A percentile compares a stretch with the other conserved stretches of the same genome.
These are phyloP conservation scores for Lecanicillium sp. DNA, from an alignment of 2,329 filamentous ascomycete genomes.

Conservation along the genomic window DNA sequence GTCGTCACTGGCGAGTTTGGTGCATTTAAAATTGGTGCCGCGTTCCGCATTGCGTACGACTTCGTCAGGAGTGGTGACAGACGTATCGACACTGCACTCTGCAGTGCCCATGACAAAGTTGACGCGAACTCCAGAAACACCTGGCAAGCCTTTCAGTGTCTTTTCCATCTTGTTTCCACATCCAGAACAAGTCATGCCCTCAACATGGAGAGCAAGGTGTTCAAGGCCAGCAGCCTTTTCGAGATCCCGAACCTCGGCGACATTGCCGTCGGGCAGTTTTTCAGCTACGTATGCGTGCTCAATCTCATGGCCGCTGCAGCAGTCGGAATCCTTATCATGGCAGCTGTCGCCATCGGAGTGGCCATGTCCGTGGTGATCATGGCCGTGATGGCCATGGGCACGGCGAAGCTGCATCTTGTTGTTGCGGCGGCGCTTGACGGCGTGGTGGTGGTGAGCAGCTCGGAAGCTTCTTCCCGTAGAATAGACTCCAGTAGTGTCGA, in stretches of 20 bases:
- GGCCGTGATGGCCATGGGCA: constrained; percentile 6
- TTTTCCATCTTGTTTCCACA: constrained; percentile 26
- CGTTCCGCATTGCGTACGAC: constrained; percentile 18
- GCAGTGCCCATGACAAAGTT: constrained; percentile 30
- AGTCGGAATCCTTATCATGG: constrained; percentile 6
- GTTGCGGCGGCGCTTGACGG: constrained; percentile 13
- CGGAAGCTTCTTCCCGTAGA: not conserved
- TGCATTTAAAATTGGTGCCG: constrained; percentile 22
- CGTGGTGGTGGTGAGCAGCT: constrained; percentile 14
- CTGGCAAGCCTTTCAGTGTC: constrained; percentile 16
- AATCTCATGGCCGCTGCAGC: constrained; percentile 8
- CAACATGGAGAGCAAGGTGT: constrained; percentile 19
- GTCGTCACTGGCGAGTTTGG: constrained; percentile 16
- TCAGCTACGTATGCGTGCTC: constrained; percentile 5
- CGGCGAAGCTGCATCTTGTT: constrained; percentile 6
- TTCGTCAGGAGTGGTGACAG: constrained; percentile 16
- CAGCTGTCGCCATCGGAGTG: constrained; percentile 6
- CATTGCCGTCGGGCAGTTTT: not conserved
- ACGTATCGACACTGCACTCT: constrained; percentile 22
- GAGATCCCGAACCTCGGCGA: constrained; percentile 11
- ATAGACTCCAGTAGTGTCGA: not conserved
- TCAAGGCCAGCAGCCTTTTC: constrained; percentile 19
- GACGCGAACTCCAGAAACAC: constrained; percentile 23
- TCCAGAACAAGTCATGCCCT: constrained; percentile 28
- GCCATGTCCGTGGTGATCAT: constrained; percentile 4